Base-by-base conservation (phyloP, 2,329 filamentous ascomycete genomes). In the Diplodia scrobiculata region DNA sequence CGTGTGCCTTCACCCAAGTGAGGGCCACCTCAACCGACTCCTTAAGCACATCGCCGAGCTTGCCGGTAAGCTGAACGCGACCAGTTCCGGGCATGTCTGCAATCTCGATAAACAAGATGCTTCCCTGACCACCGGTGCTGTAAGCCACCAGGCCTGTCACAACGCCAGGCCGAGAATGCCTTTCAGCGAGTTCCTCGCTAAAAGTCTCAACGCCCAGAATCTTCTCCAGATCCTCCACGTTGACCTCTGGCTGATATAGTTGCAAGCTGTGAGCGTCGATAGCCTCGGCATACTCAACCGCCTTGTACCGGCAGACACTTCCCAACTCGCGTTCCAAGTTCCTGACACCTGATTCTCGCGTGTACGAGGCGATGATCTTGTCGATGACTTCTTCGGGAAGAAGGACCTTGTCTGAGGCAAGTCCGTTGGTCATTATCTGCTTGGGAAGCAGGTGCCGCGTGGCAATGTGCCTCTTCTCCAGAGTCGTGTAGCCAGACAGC, bases 101-200 rank as follows among this genome's bases (percentile, higher is more conserved):
- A 52, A 97, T 92, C 79, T 99, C 95, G 72, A 99, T 99, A 82
- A 99, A 99, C 66, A 99, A 84, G 73, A 99, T 99, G 74, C 91
- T 93, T 69, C 95, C 95, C 76, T 97, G 94, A 55, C 92, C 92
- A 59, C 95, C 94, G 3, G 89, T 90, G 73, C 59, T 65, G 47
- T 66, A 99, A 9, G 95, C 95, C 17, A 99, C 95, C 36, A 99
- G 88, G 14, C 95, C 95, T 0, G 95, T 99, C 45, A 99, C 94
- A 66, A 99, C 91, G 66, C 95, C 95, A 1, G 95, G 94, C 19
- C 92, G 88, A 70, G 75, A 83, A 47, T 86, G 87, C 74, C 91
- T 92, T 76, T 96, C 94, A 13, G 95, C 91, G 72, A 99, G 91
- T 79, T 99, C 95, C 76, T 97, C 93, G 73, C 97, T 92, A 73